Base-by-base conservation (phyloP, 805 yeast species). In the Myxozyma neotropica region DNA sequence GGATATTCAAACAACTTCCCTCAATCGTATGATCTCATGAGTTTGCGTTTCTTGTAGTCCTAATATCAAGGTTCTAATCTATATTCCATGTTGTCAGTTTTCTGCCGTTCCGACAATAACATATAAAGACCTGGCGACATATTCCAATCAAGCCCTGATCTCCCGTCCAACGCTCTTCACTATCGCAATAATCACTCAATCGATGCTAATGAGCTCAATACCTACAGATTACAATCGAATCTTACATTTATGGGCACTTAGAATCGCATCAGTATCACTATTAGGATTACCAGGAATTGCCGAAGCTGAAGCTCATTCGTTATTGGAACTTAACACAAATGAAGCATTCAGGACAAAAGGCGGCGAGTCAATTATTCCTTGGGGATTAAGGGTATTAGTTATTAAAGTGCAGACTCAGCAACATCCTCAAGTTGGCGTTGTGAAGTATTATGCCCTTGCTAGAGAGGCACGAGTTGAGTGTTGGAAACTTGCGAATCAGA, bases 371-470 rank as follows among this genome's bases (percentile, higher is more conserved):
- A 56, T 67, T 2, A 64, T 63, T 1, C 72, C 74, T 6, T 75
- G 77, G 77, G 65, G 68, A 2, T 59, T 75, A 26, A 54, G 77
- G 33, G 63, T 74, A 8, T 55, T 73, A 29, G 55, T 71, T 4
- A 68, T 71, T 21, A 70, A 72, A 26, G 64, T 73, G 17, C 71
- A 68, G 48, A 64, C 73, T 3, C 67, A 68, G 21, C 75, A 75
- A 1, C 73, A 75, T 51, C 70, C 70, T 52, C 75, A 71, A 43
- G 55, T 68, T 5, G 72, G 75, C 1, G 58, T 75, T 6, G 68
- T 67, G 46, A 59, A 59, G 38, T 71, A 71, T 59, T 75, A 75
- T 55, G 51, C 66, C 7, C 56, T 75, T 48, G 75, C 74, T 0
- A 61, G 70, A 7, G 77, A 74, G 35, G 76, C 77, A 0, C 63